Evolutionary conservation across 345 rosid genomes (phyloP).

Genomic region (Turnera subulata): DNA sequence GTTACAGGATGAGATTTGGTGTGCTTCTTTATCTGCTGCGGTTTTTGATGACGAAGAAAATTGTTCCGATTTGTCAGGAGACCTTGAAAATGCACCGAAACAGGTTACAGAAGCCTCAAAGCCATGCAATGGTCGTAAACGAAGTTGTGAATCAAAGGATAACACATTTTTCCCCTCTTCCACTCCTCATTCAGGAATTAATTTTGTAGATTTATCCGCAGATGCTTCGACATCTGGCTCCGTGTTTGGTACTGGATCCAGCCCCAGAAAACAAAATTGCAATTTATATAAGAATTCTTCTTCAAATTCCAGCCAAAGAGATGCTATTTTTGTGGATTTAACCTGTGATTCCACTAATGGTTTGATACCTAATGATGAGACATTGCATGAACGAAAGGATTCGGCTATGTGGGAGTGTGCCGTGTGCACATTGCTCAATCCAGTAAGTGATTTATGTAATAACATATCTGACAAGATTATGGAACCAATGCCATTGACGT

Average conservation of each 20-base stretch:
- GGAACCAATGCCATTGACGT: not conserved
- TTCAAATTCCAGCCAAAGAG: conserved; percentile 5
- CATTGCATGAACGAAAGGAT: conserved; percentile 28
- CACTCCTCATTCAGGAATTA: conserved; percentile 6
- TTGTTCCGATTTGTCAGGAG: conserved; percentile 28
- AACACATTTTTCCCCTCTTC: conserved; percentile 20
- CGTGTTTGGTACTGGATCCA: not conserved
- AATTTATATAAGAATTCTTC: not conserved
- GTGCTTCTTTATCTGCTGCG: conserved; percentile 61
- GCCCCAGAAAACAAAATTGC: conserved; percentile 9
- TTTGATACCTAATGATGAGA: conserved; percentile 17
- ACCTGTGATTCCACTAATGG: conserved; percentile 21
- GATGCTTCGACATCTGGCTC: conserved; percentile 19
- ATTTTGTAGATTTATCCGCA: conserved; percentile 18
- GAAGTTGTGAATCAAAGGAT: conserved; percentile 32
- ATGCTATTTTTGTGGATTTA: conserved; percentile 35
- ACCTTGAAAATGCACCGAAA: conserved; percentile 11
- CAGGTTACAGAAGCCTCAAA: conserved; percentile 18
- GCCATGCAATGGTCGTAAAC: conserved; percentile 31
- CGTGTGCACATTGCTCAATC: conserved; percentile 71
- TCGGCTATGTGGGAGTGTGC: conserved; percentile 64
- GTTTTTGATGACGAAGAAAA: conserved; percentile 40
- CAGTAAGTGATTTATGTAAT: conserved; percentile 40
- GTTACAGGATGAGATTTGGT: conserved; percentile 78
- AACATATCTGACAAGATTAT: not conserved